phyloP scores from a whole-genome alignment of 2,329 filamentous ascomycete genomes.

The Fusarium avenaceum region DNA sequence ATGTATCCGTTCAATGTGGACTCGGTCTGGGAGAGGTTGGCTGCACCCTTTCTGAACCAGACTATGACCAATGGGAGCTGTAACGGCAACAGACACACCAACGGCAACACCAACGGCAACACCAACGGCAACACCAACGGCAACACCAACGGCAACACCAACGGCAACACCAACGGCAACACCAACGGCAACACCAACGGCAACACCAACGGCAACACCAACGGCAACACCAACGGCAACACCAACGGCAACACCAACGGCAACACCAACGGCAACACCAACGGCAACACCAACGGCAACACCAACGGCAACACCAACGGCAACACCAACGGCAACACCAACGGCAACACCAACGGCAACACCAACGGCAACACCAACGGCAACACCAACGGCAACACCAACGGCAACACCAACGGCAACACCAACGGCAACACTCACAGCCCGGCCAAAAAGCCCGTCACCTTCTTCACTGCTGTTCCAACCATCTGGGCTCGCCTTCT shows the following conservation, averaged over 20 bases:
- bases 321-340: background rate
- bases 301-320: background rate
- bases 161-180: background rate
- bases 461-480: slow-evolving; percentile 95
- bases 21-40: slow-evolving; percentile 86
- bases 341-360: background rate
- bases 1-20: slow-evolving; percentile 93
- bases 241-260: background rate
- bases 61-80: background rate
- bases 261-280: background rate
- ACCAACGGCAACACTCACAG: background rate
- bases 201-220: background rate
- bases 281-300: background rate
- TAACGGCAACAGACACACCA: background rate
- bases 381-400: background rate
- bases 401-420: background rate
- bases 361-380: background rate
- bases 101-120: background rate
- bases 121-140: too few relatives aligned
- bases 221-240: background rate
- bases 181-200: background rate
- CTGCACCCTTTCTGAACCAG: slow-evolving; percentile 76
- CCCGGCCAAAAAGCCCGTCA: slow-evolving; percentile 64
- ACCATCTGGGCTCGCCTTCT: slow-evolving; percentile 94
- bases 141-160: background rate